phyloP scores from a whole-genome alignment of 2,329 filamentous ascomycete genomes.

The Sporothrix euskadiensis region DNA sequence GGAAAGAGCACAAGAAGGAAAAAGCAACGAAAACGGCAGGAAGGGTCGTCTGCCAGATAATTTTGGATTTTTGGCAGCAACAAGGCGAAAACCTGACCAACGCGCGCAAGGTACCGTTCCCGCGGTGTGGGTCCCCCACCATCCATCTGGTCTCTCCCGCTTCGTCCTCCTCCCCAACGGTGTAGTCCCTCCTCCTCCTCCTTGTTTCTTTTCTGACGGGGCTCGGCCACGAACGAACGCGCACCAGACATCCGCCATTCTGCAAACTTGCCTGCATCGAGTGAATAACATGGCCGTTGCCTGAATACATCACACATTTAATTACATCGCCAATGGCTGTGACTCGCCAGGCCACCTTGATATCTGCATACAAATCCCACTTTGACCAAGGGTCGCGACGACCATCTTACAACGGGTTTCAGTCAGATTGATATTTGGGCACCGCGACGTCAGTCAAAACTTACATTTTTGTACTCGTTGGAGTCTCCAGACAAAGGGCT shows the following conservation, averaged over 20 bases:
- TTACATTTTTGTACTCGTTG: slow-evolving; percentile 67
- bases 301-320: background rate
- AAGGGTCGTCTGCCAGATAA: slow-evolving; percentile 30
- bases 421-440: slow-evolving; percentile 34
- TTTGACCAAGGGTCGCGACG: background rate
- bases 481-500: slow-evolving; percentile 50
- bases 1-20: background rate
- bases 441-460: slow-evolving; percentile 27
- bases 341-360: background rate
- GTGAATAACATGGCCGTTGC: background rate
- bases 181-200: slow-evolving; percentile 20
- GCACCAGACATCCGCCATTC: background rate
- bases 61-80: slow-evolving; percentile 16
- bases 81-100: slow-evolving; percentile 24
- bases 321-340: background rate
- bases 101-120: slow-evolving; percentile 35
- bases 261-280: background rate
- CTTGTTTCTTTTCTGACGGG: slow-evolving; percentile 23
- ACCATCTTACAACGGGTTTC: slow-evolving; percentile 28
- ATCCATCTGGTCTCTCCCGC: slow-evolving; percentile 30
- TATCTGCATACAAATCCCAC: background rate
- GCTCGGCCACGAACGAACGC: slow-evolving; percentile 6
- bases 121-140: slow-evolving; percentile 35
- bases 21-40: slow-evolving; percentile 5
- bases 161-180: slow-evolving; percentile 24